Base-by-base conservation (phyloP, 768 basidiomycete species). In the Auricularia sp. region DNA sequence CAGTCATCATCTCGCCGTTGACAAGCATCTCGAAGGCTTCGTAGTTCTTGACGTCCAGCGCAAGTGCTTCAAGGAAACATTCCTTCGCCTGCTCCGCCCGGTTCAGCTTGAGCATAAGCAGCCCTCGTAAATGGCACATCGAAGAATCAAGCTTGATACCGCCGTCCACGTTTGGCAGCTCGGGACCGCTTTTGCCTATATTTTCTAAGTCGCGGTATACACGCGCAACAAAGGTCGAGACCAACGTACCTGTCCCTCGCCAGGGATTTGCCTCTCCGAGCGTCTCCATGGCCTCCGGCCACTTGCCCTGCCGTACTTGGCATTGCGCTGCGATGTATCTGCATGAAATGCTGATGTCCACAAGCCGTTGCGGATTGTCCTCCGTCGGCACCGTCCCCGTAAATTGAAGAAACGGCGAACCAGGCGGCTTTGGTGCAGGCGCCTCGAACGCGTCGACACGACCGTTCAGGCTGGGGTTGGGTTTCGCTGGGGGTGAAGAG, bases 101-200 rank as follows among this genome's bases (percentile, higher is more conserved):
- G 70, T 93, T 94, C 16, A 98, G 81, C 72, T 97, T 95, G 63
- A 95, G 87, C 86, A 98, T 96, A 21, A 99, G 81, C 29, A 97
- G 77, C 13, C 95, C 97, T 64, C 97, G 85, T 18, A 99, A 80
- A 72, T 96, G 88, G 71, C 96, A 98, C 86, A 98, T 95, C 2
- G 96, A 97, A 3, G 97, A 93, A 78, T 98, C 94, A 45, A 98
- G 90, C 94, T 99, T 99, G 74, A 98, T 92, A 3, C 97, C 97
- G 35, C 93, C 94, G 70, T 98, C 94, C 13, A 87, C 79, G 70
- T 89, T 94, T 5, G 87, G 86, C 54, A 90, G 80, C n/a, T 84
- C 80, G 2, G 86, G 82, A 0, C 88, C 90, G 70, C 85, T 88
- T 68, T 79, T 77, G 29, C 80, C 88, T 85, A 67, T 66, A 37